Evolutionary conservation across 768 basidiomycete species (phyloP), one percentile per base, ranked within the genome.

Genomic region (Daedaleopsis nitida): DNA sequence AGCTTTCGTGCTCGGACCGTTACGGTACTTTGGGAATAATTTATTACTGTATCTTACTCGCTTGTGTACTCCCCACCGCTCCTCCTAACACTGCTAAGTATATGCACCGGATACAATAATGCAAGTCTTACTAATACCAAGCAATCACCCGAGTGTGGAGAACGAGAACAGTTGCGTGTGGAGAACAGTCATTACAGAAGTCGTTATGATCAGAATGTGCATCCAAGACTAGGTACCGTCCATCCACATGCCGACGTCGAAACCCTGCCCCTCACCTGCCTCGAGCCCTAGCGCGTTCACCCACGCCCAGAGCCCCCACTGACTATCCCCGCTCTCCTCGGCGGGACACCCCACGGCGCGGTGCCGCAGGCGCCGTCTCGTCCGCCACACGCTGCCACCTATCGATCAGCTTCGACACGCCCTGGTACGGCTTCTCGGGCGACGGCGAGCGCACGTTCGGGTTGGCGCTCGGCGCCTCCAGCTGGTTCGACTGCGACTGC

Each of bases 361-460:
- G 35, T 45, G 21, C 57, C 35, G 42, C 55, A 21, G 47, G 59
- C 32, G 19, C 32, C 42, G 66, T 60, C 37, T 65, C 63, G 57
- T 82, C 86, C 38, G 87, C 85, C 75, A 89, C 93, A 59, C 84
- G 85, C 73, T 94, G 91, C 92, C 92, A 94, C 70, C 93, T 85
- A 70, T 92, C 90, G 65, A 94, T 94, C 38, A 94, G 78, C 74
- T 82, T 90, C 32, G 91, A 88, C 47, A 94, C 92, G 39, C 92
- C 92, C 69, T 86, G 87, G 72, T 87, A 94, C 35, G 89, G 88
- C 57, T 81, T 80, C 69, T 94, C 92, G 9, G 90, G 89, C 10
- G 89, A 88, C 6, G 89, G 78, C 14, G 89, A 79, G 14, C 81
- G 80, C 21, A 66, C 53, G 17, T 52, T 45, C 1, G 56, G 38